A percentile compares a stretch with the other conserved stretches of the same genome.
Evolutionary conservation across 345 rosid genomes (phyloP).

Genomic region (Eucalyptus albens): DNA sequence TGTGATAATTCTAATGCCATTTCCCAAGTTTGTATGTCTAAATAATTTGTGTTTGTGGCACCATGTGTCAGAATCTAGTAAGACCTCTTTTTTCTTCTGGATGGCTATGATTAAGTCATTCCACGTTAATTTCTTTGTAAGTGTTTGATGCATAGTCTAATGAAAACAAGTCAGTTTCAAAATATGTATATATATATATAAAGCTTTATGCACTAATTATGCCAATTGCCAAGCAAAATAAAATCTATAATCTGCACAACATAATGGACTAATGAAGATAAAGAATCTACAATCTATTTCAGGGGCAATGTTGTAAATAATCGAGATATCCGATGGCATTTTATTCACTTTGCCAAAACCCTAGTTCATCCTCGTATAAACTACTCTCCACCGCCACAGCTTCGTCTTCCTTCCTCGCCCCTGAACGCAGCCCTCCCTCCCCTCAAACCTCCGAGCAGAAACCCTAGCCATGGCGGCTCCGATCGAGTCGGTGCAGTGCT

Average conservation of each 20-base stretch:
- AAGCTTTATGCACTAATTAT: not conserved
- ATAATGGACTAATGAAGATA: rapidly evolving
- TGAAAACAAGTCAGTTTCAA: not conserved
- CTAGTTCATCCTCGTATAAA: not conserved
- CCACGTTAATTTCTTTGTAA: rapidly evolving
- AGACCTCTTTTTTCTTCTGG: rapidly evolving
- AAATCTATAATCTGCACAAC: not conserved
- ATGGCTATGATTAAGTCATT: rapidly evolving
- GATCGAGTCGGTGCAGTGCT: slow-evolving; percentile 49
- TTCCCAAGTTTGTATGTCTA: not conserved
- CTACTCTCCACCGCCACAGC: not conserved
- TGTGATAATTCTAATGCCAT: not conserved
- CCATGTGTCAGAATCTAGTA: rapidly evolving
- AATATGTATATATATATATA: not conserved
- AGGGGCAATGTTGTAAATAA: not conserved
- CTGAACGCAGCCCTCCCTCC: not conserved
- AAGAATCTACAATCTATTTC: not conserved
- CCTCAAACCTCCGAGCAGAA: not conserved
- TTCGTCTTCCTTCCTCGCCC: not conserved
- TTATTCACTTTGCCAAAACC: not conserved
- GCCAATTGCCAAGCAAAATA: not conserved
- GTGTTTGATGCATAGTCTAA: not conserved
- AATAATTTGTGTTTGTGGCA: rapidly evolving
- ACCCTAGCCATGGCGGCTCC: slow-evolving; percentile 23
- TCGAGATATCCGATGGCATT: rapidly evolving